These are phyloP conservation scores for Tripidium arundinaceum DNA, from an alignment of 202 grass and related monocot genomes.

Conservation along the genomic window DNA sequence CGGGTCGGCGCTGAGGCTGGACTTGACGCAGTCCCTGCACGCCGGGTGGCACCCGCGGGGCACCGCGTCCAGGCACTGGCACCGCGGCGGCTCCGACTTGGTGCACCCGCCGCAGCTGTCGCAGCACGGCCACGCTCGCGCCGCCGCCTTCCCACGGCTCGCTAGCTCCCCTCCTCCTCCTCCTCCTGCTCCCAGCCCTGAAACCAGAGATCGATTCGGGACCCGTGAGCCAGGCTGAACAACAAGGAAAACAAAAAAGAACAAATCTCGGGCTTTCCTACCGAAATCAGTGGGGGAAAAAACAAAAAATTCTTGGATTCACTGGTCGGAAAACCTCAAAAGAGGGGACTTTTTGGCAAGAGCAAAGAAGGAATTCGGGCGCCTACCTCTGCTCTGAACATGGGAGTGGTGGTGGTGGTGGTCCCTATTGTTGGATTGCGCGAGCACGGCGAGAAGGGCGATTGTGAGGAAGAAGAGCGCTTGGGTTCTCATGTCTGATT, in stretches of 20 bases:
- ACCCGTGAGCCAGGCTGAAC: neutral
- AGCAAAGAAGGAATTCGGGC: neutral
- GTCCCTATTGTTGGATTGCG: conserved; percentile 35
- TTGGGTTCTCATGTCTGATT: conserved; percentile 19
- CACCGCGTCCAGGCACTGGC: conserved; percentile 62
- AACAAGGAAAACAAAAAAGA: neutral
- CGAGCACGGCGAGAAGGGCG: conserved; percentile 20
- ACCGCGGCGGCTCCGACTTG: conserved; percentile 39
- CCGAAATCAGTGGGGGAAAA: neutral
- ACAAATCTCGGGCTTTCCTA: neutral
- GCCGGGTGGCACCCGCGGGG: conserved; percentile 53
- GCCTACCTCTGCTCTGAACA: conserved; percentile 28
- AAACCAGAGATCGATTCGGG: neutral
- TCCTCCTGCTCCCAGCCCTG: neutral
- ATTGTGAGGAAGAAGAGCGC: neutral
- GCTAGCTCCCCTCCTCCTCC: conserved; percentile 6
- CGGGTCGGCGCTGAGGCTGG: conserved; percentile 54
- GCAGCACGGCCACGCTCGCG: conserved; percentile 67
- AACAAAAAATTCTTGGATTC: neutral
- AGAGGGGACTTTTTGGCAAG: neutral
- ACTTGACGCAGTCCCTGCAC: conserved; percentile 65
- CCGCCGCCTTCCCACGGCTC: neutral
- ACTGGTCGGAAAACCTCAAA: neutral
- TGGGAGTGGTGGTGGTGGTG: conserved; percentile 28
- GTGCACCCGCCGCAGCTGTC: conserved; percentile 69